Evolutionary conservation across 129 eudicot species (phyloP), one percentile per base, ranked within the genome.

Genomic region (Centella asiatica): DNA sequence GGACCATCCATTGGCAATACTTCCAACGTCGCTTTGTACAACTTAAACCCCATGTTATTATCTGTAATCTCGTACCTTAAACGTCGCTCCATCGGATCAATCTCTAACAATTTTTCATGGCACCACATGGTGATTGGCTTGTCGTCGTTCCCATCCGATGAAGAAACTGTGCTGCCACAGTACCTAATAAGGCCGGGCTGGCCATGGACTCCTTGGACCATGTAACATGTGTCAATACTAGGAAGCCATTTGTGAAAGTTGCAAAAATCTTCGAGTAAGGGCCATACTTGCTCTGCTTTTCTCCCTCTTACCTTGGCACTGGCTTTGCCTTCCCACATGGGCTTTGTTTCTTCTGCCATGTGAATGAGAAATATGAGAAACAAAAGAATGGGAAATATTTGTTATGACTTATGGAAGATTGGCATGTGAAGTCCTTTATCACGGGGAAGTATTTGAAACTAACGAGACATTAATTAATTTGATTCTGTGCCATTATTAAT

Each of bases 321-420:
- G 9, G 61, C 65, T 65, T 79, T 79, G 75, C 84, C 94, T 79
- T 88, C 80, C 95, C 95, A 86, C 57, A 77, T 67, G 12, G 60
- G 20, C 6, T 60, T 5, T 40, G 39, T 37, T 68, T 66, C 65
- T 62, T 66, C 72, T 5, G 54, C 84, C 72, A 76, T 72, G 45
- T 45, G 42, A 68, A 34, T 29, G 47, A 40, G 13, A 46, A n/a
- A n/a, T n/a, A n/a, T n/a, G n/a, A n/a, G n/a, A n/a, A n/a, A n/a
- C n/a, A n/a, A n/a, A n/a, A n/a, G n/a, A n/a, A n/a, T n/a, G n/a
- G n/a, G n/a, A n/a, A n/a, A n/a, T n/a, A n/a, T n/a, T n/a, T n/a
- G n/a, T n/a, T n/a, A n/a, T n/a, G n/a, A n/a, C n/a, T n/a, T n/a
- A n/a, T n/a, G n/a, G n/a, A n/a, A n/a, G n/a, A n/a, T n/a, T n/a